Percentiles rank a stretch among this genome's conserved stretches.
Conservation (phyloP, 306 rosid species). For the Pterocarpus macrocarpus region DNA sequence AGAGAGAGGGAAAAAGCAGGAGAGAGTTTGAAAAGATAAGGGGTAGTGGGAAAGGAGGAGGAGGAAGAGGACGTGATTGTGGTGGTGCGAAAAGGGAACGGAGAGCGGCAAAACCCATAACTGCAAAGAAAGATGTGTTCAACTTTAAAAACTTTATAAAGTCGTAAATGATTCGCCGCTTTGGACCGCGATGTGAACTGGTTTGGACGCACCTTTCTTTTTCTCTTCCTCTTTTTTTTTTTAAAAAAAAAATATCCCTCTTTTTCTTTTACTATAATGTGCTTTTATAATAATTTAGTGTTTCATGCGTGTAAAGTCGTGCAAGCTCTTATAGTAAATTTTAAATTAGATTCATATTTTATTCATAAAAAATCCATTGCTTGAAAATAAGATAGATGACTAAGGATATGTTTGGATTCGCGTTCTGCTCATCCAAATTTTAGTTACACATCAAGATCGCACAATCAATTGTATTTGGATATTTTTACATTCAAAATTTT, state of each 20-base stretch:
- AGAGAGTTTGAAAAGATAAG: background rate
- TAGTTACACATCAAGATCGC: too few relatives aligned
- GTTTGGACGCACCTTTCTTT: background rate
- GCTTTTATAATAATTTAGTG: constrained; percentile 34
- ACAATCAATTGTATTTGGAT: too few relatives aligned
- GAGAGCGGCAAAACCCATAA: constrained; percentile 64
- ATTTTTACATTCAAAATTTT: too few relatives aligned
- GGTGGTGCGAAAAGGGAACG: constrained; percentile 1
- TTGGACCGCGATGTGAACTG: constrained; percentile 45
- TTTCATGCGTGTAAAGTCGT: constrained; percentile 63
- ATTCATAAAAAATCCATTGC: too few relatives aligned
- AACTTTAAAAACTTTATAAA: constrained; percentile 41
- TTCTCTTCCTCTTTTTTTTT: background rate
- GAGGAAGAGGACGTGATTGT: background rate
- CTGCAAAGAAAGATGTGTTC: constrained; percentile 13
- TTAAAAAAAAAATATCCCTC: background rate
- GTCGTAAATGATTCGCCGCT: constrained; percentile 58
- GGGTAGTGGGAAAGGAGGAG: background rate
- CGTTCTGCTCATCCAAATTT: too few relatives aligned
- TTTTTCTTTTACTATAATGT: constrained; percentile 19
- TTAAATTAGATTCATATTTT: too few relatives aligned
- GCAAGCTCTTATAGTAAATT: constrained; percentile 34
- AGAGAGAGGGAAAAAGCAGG: background rate
- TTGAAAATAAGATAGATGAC: too few relatives aligned
- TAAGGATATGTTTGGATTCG: too few relatives aligned